A percentile compares a stretch with the other conserved stretches of the same genome.
phyloP scores from a whole-genome alignment of 106 monocot species.

The Dendrobium officinale region DNA sequence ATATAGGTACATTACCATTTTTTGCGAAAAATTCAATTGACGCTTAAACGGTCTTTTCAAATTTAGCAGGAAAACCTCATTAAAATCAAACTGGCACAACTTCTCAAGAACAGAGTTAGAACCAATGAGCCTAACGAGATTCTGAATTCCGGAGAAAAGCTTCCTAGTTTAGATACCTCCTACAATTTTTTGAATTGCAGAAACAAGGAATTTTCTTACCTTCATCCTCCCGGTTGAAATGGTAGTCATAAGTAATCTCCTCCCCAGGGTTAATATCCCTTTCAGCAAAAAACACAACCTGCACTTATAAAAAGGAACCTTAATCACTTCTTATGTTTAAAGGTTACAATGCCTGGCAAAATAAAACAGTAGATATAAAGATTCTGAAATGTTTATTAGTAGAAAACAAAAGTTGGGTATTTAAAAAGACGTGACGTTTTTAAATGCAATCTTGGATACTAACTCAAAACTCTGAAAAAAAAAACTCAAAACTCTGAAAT shows the following conservation, averaged over 20 bases:
- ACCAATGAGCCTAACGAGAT: too few relatives aligned
- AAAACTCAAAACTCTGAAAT: too few relatives aligned
- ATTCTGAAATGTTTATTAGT: too few relatives aligned
- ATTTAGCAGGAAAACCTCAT: background rate
- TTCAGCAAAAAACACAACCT: constrained; percentile 94
- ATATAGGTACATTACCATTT: background rate
- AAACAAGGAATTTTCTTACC: constrained; percentile 91
- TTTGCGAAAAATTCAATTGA: background rate
- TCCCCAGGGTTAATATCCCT: constrained; percentile 93
- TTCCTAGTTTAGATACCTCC: constrained; percentile 72
- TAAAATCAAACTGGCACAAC: background rate
- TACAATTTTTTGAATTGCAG: constrained; percentile 79
- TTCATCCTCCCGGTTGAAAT: constrained; percentile 93
- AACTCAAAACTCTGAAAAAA: too few relatives aligned
- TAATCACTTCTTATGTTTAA: too few relatives aligned
- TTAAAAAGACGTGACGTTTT: too few relatives aligned
- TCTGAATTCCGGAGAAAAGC: too few relatives aligned
- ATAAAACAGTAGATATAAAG: too few relatives aligned
- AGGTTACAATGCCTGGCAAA: too few relatives aligned
- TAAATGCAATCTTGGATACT: too few relatives aligned
- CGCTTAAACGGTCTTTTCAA: background rate
- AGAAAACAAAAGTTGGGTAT: too few relatives aligned
- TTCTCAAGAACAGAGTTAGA: too few relatives aligned
- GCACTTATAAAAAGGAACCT: background rate
- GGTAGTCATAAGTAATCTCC: constrained; percentile 94